Evolutionary conservation across 345 rosid species (phyloP).

Genomic region (Limnanthes douglasii): DNA sequence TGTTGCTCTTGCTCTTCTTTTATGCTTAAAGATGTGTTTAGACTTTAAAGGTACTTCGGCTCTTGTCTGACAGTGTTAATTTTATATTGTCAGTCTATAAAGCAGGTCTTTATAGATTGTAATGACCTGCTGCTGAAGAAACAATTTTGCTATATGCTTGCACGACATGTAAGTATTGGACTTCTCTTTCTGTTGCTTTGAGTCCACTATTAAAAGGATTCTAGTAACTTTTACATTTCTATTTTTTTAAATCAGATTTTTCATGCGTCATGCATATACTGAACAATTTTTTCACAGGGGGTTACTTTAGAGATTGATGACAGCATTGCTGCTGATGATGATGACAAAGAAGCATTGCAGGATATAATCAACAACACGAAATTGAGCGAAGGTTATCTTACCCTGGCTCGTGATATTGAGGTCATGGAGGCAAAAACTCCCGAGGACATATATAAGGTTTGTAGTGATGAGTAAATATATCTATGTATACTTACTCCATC

Average conservation of each 20-base stretch:
- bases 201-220: background rate
- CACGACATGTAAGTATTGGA: constrained; percentile 64
- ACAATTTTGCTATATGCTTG: constrained; percentile 83
- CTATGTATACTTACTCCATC: background rate
- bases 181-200: background rate
- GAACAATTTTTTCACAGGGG: constrained; percentile 31
- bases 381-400: constrained; percentile 84
- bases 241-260: background rate
- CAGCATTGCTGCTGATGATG: constrained; percentile 46
- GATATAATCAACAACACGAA: constrained; percentile 69
- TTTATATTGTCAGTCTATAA: constrained; percentile 47
- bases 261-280: background rate
- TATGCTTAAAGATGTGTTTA: background rate
- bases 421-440: constrained; percentile 98
- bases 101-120: constrained; percentile 67
- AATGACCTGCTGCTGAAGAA: constrained; percentile 47
- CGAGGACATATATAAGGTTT: constrained; percentile 92
- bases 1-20: too few relatives aligned
- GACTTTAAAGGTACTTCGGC: background rate
- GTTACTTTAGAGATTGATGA: constrained; percentile 51
- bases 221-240: background rate
- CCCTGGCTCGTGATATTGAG: constrained; percentile 96
- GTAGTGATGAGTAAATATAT: constrained; percentile 8
- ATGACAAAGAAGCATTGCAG: constrained; percentile 51
- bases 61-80: constrained; percentile 10